Percentiles rank a stretch among this genome's conserved stretches.
Conservation (phyloP, 2,329 filamentous ascomycete species). For the Fusarium tjaetaba region DNA sequence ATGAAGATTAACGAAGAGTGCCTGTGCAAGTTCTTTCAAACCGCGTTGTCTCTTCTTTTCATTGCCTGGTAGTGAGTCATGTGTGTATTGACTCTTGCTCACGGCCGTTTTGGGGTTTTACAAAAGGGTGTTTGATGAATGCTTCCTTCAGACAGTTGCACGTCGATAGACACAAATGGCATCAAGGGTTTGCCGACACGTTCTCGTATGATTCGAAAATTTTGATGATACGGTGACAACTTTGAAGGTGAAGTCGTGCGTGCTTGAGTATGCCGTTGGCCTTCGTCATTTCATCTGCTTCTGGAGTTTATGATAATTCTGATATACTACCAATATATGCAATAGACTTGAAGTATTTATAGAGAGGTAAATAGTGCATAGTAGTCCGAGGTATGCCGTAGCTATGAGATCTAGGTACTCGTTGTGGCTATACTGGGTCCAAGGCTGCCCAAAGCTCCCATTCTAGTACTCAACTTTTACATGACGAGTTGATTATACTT, state of each 20-base stretch:
- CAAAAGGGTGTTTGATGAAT: conserved; percentile 33
- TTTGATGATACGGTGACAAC: not conserved
- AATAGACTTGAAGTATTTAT: not conserved
- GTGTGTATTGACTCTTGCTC: not conserved
- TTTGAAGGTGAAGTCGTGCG: not conserved
- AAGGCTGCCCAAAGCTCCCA: conserved; percentile 37
- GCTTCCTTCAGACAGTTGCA: conserved; percentile 24
- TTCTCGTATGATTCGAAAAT: not conserved
- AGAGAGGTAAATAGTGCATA: not conserved
- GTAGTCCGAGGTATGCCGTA: not conserved
- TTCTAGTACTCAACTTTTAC: conserved; percentile 60
- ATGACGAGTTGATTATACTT: conserved; percentile 57
- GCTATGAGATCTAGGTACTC: too few relatives aligned
- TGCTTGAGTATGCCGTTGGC: not conserved
- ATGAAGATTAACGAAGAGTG: conserved; percentile 22
- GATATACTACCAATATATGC: not conserved
- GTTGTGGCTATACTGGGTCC: not conserved
- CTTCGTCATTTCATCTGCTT: not conserved
- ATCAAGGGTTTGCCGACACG: conserved; percentile 11
- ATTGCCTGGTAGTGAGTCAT: conserved; percentile 17
- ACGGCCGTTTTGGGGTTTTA: conserved; percentile 35
- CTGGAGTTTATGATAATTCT: not conserved
- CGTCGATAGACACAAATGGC: conserved; percentile 38
- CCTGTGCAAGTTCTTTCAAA: conserved; percentile 27
- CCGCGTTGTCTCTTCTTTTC: conserved; percentile 39